Evolutionary conservation across 148 eudicot species (phyloP).

Genomic region (Heliosperma pusillum): DNA sequence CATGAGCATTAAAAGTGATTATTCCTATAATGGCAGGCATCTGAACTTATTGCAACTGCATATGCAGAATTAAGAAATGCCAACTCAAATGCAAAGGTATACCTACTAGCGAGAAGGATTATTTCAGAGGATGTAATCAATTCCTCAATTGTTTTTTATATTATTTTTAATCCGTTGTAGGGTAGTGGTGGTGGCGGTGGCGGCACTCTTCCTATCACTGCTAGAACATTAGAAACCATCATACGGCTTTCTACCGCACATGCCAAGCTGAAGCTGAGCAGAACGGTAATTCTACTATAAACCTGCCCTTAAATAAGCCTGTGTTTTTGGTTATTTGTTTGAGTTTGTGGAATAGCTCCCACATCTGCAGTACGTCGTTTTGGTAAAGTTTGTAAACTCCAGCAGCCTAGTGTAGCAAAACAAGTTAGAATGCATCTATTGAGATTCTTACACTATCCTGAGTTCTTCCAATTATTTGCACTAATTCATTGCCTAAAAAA

Average conservation of each 20-base stretch:
- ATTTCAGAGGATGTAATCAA: neutral
- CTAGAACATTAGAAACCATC: constrained; percentile 96
- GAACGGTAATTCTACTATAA: constrained; percentile 50
- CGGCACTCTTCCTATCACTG: constrained; percentile 98
- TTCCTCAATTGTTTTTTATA: neutral
- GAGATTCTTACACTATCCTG: no score
- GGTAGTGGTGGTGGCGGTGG: constrained; percentile 42
- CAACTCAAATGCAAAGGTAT: constrained; percentile 77
- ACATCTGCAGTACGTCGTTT: neutral
- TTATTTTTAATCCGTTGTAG: constrained; percentile 25
- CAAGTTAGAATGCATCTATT: no score
- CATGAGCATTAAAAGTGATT: neutral
- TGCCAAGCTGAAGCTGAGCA: constrained; percentile 88
- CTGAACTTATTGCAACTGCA: constrained; percentile 87
- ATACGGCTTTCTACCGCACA: constrained; percentile 97
- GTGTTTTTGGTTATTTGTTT: neutral
- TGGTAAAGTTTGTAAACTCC: neutral
- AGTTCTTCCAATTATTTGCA: no score
- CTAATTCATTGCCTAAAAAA: no score
- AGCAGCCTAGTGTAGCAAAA: neutral
- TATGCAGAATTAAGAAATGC: constrained; percentile 97
- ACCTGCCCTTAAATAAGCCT: no score
- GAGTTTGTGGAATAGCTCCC: neutral
- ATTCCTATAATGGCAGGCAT: constrained; percentile 65
- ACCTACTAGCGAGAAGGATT: neutral